phyloP scores from a whole-genome alignment of 495 filamentous ascomycete species.

The Aspergillus indologenus region DNA sequence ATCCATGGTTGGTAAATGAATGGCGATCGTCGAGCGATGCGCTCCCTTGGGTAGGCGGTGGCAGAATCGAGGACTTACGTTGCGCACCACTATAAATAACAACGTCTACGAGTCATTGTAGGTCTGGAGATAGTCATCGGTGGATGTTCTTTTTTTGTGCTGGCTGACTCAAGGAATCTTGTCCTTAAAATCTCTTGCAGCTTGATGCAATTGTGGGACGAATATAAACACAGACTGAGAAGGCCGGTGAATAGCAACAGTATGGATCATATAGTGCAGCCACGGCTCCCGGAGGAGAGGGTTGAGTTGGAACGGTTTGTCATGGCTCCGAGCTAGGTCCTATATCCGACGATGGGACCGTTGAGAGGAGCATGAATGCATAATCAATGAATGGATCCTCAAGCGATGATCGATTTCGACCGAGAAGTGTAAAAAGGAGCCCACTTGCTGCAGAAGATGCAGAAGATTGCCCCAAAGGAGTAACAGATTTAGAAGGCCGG shows the following conservation, averaged over 20 bases:
- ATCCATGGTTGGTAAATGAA: background rate
- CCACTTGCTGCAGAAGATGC: background rate
- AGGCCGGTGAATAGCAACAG: no score
- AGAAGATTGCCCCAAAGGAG: background rate
- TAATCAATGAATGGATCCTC: no score
- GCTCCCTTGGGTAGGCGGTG: slow-evolving; percentile 16
- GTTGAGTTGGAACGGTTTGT: background rate
- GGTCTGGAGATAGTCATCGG: no score
- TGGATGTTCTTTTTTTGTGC: no score
- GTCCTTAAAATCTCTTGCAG: no score
- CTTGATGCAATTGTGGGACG: no score
- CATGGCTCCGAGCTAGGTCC: background rate
- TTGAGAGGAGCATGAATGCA: no score
- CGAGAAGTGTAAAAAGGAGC: background rate
- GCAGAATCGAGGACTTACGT: slow-evolving; percentile 12
- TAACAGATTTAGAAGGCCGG: background rate
- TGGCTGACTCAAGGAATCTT: no score
- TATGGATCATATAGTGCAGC: no score
- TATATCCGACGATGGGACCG: background rate
- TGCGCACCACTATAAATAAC: slow-evolving; percentile 2
- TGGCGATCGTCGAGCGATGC: background rate
- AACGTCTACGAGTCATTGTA: slow-evolving; percentile 3
- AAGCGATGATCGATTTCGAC: background rate
- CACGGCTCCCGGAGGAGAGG: no score
- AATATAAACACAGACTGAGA: no score